Percentiles rank a stretch among this genome's conserved stretches.
These are phyloP conservation scores for Nicotiana tabacum DNA, from an alignment of 257 asterid species.

Conservation along the genomic window DNA sequence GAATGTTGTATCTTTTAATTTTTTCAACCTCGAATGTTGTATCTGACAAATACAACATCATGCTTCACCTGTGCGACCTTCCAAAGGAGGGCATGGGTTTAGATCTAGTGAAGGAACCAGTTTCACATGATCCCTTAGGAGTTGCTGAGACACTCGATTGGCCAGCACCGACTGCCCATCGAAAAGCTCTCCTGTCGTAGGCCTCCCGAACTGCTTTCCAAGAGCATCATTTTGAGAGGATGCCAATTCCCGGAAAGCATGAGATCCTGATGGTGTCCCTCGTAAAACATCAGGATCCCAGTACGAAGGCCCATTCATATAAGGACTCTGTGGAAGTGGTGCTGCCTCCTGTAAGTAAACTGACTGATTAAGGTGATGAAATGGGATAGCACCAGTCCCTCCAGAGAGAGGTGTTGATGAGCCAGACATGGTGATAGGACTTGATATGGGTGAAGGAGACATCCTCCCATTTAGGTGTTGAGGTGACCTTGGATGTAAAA, in stretches of 20 bases:
- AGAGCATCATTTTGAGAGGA: conserved; percentile 44
- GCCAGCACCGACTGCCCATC: conserved; percentile 69
- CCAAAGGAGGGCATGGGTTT: conserved; percentile 38
- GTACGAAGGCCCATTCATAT: conserved; percentile 41
- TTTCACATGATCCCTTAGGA: conserved; percentile 57
- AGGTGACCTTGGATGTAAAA: conserved; percentile 75
- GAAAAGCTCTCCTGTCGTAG: conserved; percentile 42
- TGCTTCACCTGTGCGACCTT: conserved; percentile 45
- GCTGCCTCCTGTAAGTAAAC: conserved; percentile 47
- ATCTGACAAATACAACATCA: conserved; percentile 13
- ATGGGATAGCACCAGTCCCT: conserved; percentile 59
- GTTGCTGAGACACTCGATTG: conserved; percentile 75
- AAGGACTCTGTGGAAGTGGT: conserved; percentile 35
- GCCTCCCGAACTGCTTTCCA: conserved; percentile 52
- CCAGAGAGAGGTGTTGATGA: conserved; percentile 73
- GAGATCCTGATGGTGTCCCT: conserved; percentile 51
- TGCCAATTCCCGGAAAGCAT: conserved; percentile 56
- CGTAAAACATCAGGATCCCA: conserved; percentile 81
- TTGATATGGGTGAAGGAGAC: conserved; percentile 92
- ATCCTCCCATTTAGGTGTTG: conserved; percentile 75
- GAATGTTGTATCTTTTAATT: background rate
- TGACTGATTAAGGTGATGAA: conserved; percentile 50
- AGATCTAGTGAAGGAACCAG: conserved; percentile 46
- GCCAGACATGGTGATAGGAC: conserved; percentile 79
- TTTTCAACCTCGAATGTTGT: background rate